Evolutionary conservation across 1,139 yeast species (phyloP), one percentile per base, ranked within the genome.

Genomic region (Geotrichum bryndzae): DNA sequence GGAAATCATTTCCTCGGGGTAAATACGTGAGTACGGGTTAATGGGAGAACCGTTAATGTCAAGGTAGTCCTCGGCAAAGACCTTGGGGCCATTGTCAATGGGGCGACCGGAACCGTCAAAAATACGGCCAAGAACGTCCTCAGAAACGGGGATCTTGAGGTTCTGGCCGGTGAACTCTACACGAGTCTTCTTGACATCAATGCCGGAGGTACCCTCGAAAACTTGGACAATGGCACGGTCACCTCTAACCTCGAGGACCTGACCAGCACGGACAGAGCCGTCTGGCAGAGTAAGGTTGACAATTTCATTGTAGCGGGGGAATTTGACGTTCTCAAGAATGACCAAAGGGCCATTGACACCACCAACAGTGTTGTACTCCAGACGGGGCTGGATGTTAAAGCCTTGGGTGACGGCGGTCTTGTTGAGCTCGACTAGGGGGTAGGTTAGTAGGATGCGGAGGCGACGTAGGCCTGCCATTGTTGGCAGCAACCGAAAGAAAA

Each of bases 101-200:
- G 99, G 96, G 78, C 96, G 87, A 79, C 99, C 99, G 41, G 98
- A 91, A 75, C 99, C 99, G 78, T 94, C 97, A 75, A 94, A 94
- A 67, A 94, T 90, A 81, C 99, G 89, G 67, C 99, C 99, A 74
- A 94, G 82, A 82, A 91, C 88, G 74, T 94, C 99, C 77, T 95
- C 99, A 63, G 96, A 88, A 46, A 94, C 99, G 41, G 99, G 89
- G 68, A 94, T 90, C 76, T 87, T 89, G 82, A 94, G 82, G 76
- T 85, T 89, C 74, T 94, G 86, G 64, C 99, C 99, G 50, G 99
- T 92, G 79, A 94, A 94, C 77, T 95, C 98, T 64, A 95, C 97
- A 65, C 91, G 83, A 60, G 99, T 94, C 80, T 92, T 94, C 79
- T 94, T 91, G 66, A 95, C 98, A 80, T 95, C 99, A 70, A 92